phyloP scores from a whole-genome alignment of 495 filamentous ascomycete genomes.

The Aspergillus wentii region DNA sequence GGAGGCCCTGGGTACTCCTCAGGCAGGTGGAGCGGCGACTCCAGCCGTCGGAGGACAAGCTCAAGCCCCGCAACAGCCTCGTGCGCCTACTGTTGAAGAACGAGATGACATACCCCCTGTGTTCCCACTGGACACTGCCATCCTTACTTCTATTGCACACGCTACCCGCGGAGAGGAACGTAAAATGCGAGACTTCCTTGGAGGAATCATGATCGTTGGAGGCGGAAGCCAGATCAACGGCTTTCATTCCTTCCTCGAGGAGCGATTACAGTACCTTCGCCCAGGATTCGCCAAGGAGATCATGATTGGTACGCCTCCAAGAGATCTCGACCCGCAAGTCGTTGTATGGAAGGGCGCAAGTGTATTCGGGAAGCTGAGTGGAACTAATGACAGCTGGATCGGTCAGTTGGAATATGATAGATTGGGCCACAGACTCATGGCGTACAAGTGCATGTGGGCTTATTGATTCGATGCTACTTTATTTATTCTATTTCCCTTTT shows the following conservation, averaged over 20 bases:
- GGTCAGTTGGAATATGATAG: constrained; percentile 82
- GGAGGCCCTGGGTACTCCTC: constrained; percentile 63
- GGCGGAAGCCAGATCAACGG: constrained; percentile 77
- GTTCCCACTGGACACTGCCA: constrained; percentile 80
- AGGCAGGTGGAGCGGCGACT: constrained; percentile 45
- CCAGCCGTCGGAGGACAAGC: constrained; percentile 20
- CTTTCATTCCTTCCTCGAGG: constrained; percentile 75
- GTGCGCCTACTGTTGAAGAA: constrained; percentile 50
- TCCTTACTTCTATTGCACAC: constrained; percentile 80
- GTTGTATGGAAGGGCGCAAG: constrained; percentile 97
- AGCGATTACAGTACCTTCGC: constrained; percentile 62
- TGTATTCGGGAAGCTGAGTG: constrained; percentile 85
- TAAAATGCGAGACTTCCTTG: constrained; percentile 85
- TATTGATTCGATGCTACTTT: constrained; percentile 37
- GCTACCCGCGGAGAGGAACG: constrained; percentile 86
- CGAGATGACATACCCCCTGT: constrained; percentile 79
- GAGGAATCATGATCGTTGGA: constrained; percentile 92
- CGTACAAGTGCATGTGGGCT: constrained; percentile 85
- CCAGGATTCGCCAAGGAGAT: constrained; percentile 76
- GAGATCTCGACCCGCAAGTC: constrained; percentile 91
- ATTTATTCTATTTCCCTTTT: constrained; percentile 9
- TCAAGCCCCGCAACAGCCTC: constrained; percentile 19
- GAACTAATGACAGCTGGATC: constrained; percentile 93
- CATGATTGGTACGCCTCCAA: constrained; percentile 78
- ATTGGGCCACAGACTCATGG: constrained; percentile 70